phyloP scores from a whole-genome alignment of 2,329 filamentous ascomycete genomes.

The Eutypella sp. region DNA sequence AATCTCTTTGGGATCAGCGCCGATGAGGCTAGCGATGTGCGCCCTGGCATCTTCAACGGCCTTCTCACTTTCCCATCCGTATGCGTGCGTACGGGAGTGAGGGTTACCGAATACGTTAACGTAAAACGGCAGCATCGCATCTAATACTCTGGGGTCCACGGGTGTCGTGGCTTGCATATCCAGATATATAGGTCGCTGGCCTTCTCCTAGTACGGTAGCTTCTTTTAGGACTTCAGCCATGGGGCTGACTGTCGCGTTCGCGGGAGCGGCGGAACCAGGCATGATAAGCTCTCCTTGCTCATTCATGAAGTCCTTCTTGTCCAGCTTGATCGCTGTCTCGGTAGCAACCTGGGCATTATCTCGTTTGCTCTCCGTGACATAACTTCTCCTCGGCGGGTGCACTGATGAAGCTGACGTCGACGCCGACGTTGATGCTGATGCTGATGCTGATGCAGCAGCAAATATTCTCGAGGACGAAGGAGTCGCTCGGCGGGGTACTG shows the following conservation, averaged over 20 bases:
- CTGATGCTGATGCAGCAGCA: constrained; percentile 12
- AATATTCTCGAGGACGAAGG: constrained; percentile 29
- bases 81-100: constrained; percentile 94
- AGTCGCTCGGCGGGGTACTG: constrained; percentile 29
- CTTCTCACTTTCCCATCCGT: constrained; percentile 97
- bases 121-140: constrained; percentile 93
- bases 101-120: constrained; percentile 95
- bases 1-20: constrained; percentile 94
- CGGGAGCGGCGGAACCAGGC: constrained; percentile 51
- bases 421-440: too few species aligned
- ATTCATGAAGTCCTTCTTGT: constrained; percentile 75
- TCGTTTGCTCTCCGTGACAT: constrained; percentile 79
- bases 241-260: constrained; percentile 72
- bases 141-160: constrained; percentile 87
- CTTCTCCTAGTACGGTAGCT: constrained; percentile 88
- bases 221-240: constrained; percentile 84
- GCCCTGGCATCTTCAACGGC: constrained; percentile 82
- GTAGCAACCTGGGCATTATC: constrained; percentile 75
- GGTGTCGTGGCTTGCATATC: constrained; percentile 98
- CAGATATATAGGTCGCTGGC: constrained; percentile 89
- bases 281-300: constrained; percentile 40
- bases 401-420: constrained; percentile 4
- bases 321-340: constrained; percentile 79
- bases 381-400: constrained; percentile 47
- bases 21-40: constrained; percentile 81